Percentiles rank a stretch among this genome's conserved stretches.
These are phyloP conservation scores for Clitoria ternatea DNA, from an alignment of 306 rosid species.

Conservation along the genomic window DNA sequence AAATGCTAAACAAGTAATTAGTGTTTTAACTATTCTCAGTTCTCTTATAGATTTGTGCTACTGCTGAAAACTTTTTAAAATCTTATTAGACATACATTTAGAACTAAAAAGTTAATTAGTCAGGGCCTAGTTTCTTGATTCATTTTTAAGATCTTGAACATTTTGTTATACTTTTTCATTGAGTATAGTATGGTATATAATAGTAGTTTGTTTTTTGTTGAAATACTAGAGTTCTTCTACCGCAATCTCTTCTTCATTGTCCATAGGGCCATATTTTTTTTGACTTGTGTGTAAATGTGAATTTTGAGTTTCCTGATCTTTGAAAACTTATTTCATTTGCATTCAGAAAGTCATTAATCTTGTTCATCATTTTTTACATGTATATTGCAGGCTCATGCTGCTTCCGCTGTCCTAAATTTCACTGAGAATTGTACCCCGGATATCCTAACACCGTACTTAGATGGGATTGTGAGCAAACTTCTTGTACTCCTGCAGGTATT, in stretches of 20 bases:
- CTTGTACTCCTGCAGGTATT: slow-evolving; percentile 69
- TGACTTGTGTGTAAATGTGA: neutral
- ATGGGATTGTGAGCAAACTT: slow-evolving; percentile 70
- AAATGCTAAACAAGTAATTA: neutral
- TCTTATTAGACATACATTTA: neutral
- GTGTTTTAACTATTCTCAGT: neutral
- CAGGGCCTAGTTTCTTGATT: neutral
- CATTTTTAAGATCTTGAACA: neutral
- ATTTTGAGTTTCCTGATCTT: slow-evolving; percentile 5
- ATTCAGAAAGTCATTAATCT: neutral
- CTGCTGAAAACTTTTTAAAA: neutral
- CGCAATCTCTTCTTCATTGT: neutral
- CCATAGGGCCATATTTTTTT: neutral
- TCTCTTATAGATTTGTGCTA: slow-evolving; percentile 4
- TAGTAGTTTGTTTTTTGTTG: neutral
- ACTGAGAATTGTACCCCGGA: slow-evolving; percentile 70
- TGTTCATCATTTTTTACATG: slow-evolving; percentile 4
- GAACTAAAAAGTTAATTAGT: neutral
- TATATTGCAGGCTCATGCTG: slow-evolving; percentile 68
- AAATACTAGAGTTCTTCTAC: slow-evolving; percentile 6
- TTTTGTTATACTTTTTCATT: neutral
- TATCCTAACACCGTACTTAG: slow-evolving; percentile 62
- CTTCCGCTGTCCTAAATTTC: slow-evolving; percentile 72
- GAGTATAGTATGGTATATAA: neutral
- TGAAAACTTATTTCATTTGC: slow-evolving; percentile 11